A percentile compares a stretch with the other conserved stretches of the same genome.
Evolutionary conservation across 345 rosid genomes (phyloP).

Genomic region (Populus ilicifolia): DNA sequence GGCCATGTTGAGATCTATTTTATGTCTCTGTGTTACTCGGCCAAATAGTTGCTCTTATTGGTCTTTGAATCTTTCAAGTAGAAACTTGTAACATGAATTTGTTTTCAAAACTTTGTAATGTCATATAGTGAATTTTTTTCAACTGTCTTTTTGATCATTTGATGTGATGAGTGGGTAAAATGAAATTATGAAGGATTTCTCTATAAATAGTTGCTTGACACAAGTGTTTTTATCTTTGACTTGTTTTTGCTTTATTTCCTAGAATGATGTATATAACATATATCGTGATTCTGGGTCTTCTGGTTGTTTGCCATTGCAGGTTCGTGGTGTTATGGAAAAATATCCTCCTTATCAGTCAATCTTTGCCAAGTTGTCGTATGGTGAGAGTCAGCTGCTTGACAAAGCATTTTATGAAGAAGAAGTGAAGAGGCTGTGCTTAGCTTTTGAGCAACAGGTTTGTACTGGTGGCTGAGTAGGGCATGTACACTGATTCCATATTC

Average conservation of each 20-base stretch:
- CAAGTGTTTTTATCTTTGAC: background rate
- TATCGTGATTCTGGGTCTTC: background rate
- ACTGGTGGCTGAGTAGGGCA: background rate
- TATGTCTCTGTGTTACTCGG: too few species aligned
- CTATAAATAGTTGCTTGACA: background rate
- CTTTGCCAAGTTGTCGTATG: conserved; percentile 79
- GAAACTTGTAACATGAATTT: too few species aligned
- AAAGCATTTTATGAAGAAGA: conserved; percentile 98
- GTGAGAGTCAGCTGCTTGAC: conserved; percentile 98
- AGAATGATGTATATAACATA: background rate
- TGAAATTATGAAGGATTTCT: background rate
- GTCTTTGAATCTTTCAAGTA: too few species aligned
- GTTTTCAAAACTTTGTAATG: too few species aligned
- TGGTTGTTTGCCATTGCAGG: conserved; percentile 43
- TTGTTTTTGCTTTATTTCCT: background rate
- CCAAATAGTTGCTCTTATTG: too few species aligned
- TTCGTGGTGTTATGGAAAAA: conserved; percentile 86
- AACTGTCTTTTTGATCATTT: background rate
- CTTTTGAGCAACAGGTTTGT: conserved; percentile 95
- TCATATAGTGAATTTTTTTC: too few species aligned
- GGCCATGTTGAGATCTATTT: too few species aligned
- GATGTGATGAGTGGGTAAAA: background rate
- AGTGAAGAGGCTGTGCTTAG: conserved; percentile 94
- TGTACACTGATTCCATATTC: too few species aligned
- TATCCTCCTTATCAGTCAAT: conserved; percentile 92